phyloP scores from a whole-genome alignment of 1,139 yeast genomes.

The Kodamaea sp. region DNA sequence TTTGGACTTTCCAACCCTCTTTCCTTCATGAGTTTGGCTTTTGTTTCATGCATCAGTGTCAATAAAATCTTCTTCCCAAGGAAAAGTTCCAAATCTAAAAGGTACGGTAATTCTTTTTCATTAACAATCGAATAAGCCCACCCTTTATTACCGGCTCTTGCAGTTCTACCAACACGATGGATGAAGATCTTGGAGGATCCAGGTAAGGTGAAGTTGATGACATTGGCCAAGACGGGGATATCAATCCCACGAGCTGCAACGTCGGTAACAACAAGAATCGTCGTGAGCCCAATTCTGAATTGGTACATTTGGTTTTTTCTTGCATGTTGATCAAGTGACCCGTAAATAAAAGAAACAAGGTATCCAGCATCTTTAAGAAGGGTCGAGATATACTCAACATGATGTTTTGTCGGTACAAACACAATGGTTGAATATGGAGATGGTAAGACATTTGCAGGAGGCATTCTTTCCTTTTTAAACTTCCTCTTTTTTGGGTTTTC shows the following conservation, averaged over 20 bases:
- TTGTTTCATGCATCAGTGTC: slow-evolving; percentile 65
- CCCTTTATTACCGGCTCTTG: slow-evolving; percentile 97
- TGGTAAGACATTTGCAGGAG: slow-evolving; percentile 80
- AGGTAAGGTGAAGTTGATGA: slow-evolving; percentile 85
- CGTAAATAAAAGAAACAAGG: slow-evolving; percentile 85
- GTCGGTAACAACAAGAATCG: slow-evolving; percentile 89
- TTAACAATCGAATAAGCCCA: slow-evolving; percentile 94
- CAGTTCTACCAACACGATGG: slow-evolving; percentile 98
- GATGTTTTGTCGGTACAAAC: slow-evolving; percentile 96
- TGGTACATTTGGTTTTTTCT: slow-evolving; percentile 84
- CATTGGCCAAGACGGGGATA: slow-evolving; percentile 94
- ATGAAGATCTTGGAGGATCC: slow-evolving; percentile 89
- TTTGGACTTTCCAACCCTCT: slow-evolving; percentile 47
- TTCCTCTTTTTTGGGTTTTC: slow-evolving; percentile 36
- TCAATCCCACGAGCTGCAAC: slow-evolving; percentile 99
- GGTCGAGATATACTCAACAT: slow-evolving; percentile 82
- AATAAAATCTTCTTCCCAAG: slow-evolving; percentile 77
- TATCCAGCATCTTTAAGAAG: slow-evolving; percentile 76
- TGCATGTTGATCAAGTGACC: slow-evolving; percentile 92
- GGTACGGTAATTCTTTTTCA: slow-evolving; percentile 83
- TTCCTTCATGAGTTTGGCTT: slow-evolving; percentile 47
- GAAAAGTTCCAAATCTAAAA: slow-evolving; percentile 86
- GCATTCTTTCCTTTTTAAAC: slow-evolving; percentile 56
- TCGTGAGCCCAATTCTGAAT: slow-evolving; percentile 79
- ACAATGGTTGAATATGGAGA: slow-evolving; percentile 83